Evolutionary conservation across 306 rosid genomes (phyloP), one percentile per base, ranked within the genome.

Genomic region (Vigna angularis): DNA sequence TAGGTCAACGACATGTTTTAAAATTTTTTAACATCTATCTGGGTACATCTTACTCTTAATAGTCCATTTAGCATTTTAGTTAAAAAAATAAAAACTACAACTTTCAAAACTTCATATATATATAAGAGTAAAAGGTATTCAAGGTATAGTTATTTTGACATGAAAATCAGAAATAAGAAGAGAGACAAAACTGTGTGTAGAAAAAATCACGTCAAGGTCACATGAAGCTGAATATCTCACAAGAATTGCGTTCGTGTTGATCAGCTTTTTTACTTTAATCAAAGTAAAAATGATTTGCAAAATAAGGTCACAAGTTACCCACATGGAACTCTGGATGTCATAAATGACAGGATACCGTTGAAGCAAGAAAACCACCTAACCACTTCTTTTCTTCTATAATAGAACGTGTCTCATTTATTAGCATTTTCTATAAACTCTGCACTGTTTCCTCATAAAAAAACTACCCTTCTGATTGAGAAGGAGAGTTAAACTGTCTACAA

Each of bases 331-430:
- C 66, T 30, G 75, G 13, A 68, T 42, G 73, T 11, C 78, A 70
- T 79, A 32, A 74, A 89, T 82, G 66, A 58, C 52, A 68, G 79
- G 86, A 90, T 68, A 85, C 89, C 91, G 91, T 87, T 87, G 88
- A 92, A 90, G 94, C 89, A 76, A 87, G 69, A 75, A 70, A 15
- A 75, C 18, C 18, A 83, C 86, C 83, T 57, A 83, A 78, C 72
- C 2, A 9, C 15, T 56, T 83, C 63, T 57, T 74, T 72, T 77
- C 79, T 24, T 18, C 79, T 40, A 51, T 72, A 9, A 32, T 64
- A 69, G 59, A 40, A 10, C 13, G 15, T 53, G 9, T 6, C 55
- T 55, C 65, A 78, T 77, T 65, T 57, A 78, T 70, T 55, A 55
- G 2, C 68, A 1, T 50, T 49, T 72, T 51, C 78, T 15, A 28